Percentiles rank a stretch among this genome's conserved stretches.
Evolutionary conservation across 257 asterid genomes (phyloP).

Genomic region (Parsonsia alboflavescens): DNA sequence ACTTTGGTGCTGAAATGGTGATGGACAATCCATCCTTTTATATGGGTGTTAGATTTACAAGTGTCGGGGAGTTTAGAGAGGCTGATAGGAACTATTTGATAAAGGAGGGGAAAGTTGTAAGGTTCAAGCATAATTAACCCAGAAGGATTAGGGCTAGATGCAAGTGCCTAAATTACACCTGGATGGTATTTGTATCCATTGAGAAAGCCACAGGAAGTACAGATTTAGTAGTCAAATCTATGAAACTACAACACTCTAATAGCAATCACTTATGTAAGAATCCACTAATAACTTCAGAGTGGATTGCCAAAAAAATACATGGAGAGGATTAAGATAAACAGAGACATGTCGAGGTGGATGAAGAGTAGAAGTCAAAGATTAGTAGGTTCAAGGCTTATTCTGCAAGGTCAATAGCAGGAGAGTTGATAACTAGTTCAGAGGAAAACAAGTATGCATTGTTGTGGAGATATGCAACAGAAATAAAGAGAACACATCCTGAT

Average conservation of each 20-base stretch:
- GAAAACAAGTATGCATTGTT: background rate
- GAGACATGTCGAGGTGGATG: background rate
- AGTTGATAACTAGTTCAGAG: background rate
- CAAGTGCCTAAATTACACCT: background rate
- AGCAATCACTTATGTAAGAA: background rate
- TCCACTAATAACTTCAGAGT: background rate
- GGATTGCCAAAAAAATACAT: background rate
- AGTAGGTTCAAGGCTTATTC: background rate
- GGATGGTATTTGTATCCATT: background rate
- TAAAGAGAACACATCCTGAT: background rate
- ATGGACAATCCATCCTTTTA: background rate
- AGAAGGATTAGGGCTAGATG: background rate
- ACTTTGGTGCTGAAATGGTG: background rate
- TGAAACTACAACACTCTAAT: too few relatives aligned
- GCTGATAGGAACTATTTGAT: background rate
- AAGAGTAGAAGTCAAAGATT: background rate
- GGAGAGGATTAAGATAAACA: background rate
- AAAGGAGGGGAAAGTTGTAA: background rate
- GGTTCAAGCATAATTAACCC: background rate
- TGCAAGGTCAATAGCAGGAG: background rate
- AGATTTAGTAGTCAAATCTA: background rate
- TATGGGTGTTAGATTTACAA: background rate
- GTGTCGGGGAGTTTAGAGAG: background rate
- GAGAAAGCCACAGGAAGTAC: background rate
- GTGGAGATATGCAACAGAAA: background rate